A percentile compares a stretch with the other conserved stretches of the same genome.
Conservation (phyloP, 2,329 filamentous ascomycete species). For the Aspergillus luchuensis region DNA sequence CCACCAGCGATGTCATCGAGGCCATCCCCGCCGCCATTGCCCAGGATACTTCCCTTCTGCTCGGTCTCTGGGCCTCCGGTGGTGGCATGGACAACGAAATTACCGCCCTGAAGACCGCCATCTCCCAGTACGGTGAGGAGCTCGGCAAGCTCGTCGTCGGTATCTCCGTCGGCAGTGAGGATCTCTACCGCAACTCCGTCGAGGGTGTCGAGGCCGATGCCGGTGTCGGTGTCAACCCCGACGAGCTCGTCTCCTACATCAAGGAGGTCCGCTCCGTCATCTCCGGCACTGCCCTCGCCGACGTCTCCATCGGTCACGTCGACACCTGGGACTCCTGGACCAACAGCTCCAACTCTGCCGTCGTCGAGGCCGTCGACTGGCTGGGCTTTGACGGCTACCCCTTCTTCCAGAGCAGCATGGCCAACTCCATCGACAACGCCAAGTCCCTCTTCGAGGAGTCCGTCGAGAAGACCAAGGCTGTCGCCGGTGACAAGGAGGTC, state of each 20-base stretch:
- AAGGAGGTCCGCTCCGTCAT: slow-evolving; percentile 65
- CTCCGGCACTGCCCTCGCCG: slow-evolving; percentile 57
- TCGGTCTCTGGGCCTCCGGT: slow-evolving; percentile 81
- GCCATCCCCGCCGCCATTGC: slow-evolving; percentile 82
- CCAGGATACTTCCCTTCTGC: slow-evolving; percentile 74
- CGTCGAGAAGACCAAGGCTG: slow-evolving; percentile 60
- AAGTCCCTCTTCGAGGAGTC: slow-evolving; percentile 69
- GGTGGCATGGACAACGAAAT: slow-evolving; percentile 75
- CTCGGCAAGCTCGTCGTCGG: slow-evolving; percentile 66
- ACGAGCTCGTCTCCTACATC: slow-evolving; percentile 69
- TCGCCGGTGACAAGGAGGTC: slow-evolving; percentile 67
- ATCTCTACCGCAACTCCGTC: slow-evolving; percentile 78
- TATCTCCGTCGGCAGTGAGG: slow-evolving; percentile 85
- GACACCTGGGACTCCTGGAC: slow-evolving; percentile 85
- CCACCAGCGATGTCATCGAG: slow-evolving; percentile 64
- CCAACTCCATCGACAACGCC: slow-evolving; percentile 66
- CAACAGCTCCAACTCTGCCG: slow-evolving; percentile 69
- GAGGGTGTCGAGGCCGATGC: slow-evolving; percentile 66
- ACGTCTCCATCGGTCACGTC: slow-evolving; percentile 73
- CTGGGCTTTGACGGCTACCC: slow-evolving; percentile 82
- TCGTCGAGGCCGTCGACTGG: slow-evolving; percentile 73
- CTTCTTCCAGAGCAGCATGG: slow-evolving; percentile 73
- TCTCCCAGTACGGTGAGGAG: slow-evolving; percentile 65
- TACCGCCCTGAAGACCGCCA: slow-evolving; percentile 68
- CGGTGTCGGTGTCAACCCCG: slow-evolving; percentile 64